phyloP scores from a whole-genome alignment of 1,284 basidiomycete genomes.

The Cutaneotrichosporon sp. region DNA sequence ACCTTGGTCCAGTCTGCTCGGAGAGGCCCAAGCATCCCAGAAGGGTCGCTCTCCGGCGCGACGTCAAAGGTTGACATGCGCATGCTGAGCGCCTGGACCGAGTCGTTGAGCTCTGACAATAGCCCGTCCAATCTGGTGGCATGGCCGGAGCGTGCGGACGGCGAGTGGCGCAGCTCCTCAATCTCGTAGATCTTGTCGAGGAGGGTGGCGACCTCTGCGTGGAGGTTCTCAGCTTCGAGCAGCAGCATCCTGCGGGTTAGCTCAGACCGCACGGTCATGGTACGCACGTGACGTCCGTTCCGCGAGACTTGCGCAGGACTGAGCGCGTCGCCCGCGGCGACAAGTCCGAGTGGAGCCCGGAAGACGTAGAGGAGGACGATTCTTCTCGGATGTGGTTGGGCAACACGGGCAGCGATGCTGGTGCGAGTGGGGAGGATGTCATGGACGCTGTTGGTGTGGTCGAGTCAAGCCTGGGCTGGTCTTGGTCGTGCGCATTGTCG shows the following conservation, averaged over 20 bases:
- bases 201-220: constrained; percentile 29
- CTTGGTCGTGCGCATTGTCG: not conserved
- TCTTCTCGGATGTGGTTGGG: constrained; percentile 6
- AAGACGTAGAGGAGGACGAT: constrained; percentile 19
- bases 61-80: constrained; percentile 12
- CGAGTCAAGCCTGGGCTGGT: not conserved
- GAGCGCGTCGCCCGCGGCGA: constrained; percentile 15
- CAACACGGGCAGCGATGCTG: not conserved
- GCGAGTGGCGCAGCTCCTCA: constrained; percentile 43
- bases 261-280: not conserved
- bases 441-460: not conserved
- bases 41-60: not conserved
- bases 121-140: constrained; percentile 25
- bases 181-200: constrained; percentile 40
- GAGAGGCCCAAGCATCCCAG: constrained; percentile 18
- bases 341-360: constrained; percentile 14
- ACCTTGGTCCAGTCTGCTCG: constrained; percentile 72
- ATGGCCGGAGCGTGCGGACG: constrained; percentile 58
- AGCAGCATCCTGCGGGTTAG: constrained; percentile 16
- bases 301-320: constrained; percentile 12
- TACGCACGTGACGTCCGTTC: constrained; percentile 17
- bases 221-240: constrained; percentile 25
- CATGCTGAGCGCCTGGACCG: constrained; percentile 17
- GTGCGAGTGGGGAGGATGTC: not conserved
- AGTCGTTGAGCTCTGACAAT: constrained; percentile 24